Base-by-base conservation (phyloP, 805 yeast species). In the Saturnispora zaruensis region DNA sequence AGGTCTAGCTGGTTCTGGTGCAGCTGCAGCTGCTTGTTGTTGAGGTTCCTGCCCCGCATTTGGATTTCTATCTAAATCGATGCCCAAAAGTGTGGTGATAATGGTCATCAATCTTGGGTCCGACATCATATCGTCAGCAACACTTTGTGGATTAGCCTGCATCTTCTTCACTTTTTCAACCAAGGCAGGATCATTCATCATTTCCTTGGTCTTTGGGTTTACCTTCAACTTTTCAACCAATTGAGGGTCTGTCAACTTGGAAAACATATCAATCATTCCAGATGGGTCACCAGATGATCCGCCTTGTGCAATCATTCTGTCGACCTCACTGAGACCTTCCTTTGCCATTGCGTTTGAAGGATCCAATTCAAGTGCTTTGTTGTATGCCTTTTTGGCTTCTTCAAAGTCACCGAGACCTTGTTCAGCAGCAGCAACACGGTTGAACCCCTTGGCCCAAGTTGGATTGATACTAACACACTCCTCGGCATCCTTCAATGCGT, bases 381-480 rank as follows among this genome's bases (percentile, higher is more conserved):
- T 72, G 68, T 88, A 91, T 24, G 84, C 73, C 25, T 67, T 66
- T 57, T 77, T 78, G 43, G 98, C 93, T 21, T 78, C 85, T 28
- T 85, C 89, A 45, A 82, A 75, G 53, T 86, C 77, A 16, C 88
- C 88, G 53, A 85, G 71, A n/a, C 99, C 99, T 60, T 75, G 83
- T 45, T 83, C 79, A 30, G 99, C 99, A 56, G 97, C 90, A 52
- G 87, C 99, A 34, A 85, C 84, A 68, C 99, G 82, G 62, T 82
- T 85, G 73, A 85, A 87, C 44, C 98, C 99, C 69, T 93, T 93
- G 21, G 96, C 89, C 98, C 98, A 93, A 2, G 83, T 57, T 14
- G 89, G 82, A 56, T 86, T 87, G 68, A 89, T 81, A 60, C 78
- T 76, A 48, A 85, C 81, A 69, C 96, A 85, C 62, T 84, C 79